A percentile compares a stretch with the other conserved stretches of the same genome.
Conservation (phyloP, 2,329 filamentous ascomycete species). For the Bipolaris cookei region DNA sequence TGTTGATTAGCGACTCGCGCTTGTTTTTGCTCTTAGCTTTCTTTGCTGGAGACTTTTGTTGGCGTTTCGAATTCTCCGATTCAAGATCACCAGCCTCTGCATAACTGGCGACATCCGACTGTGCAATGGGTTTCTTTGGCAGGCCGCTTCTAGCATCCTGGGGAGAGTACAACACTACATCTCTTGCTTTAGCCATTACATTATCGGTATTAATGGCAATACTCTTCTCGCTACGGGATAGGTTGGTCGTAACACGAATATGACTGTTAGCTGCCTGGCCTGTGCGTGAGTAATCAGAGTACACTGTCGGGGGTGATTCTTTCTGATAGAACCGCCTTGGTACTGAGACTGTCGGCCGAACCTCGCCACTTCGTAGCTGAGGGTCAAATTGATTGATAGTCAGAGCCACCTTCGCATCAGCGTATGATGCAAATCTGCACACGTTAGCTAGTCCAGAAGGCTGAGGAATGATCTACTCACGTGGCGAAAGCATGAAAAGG, state of each 20-base stretch:
- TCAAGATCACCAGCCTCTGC: slow-evolving; percentile 22
- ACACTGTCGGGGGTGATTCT: slow-evolving; percentile 2
- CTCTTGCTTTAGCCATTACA: neutral
- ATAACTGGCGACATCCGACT: slow-evolving; percentile 1
- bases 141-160: slow-evolving; percentile 48
- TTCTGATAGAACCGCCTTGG: slow-evolving; percentile 32
- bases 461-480: slow-evolving; percentile 16
- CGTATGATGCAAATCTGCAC: slow-evolving; percentile 21
- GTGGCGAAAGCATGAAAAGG: slow-evolving; percentile 28
- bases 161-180: slow-evolving; percentile 37
- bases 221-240: slow-evolving; percentile 3
- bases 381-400: slow-evolving; percentile 13
- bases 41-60: slow-evolving; percentile 19
- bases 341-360: slow-evolving; percentile 24
- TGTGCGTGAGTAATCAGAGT: slow-evolving; percentile 1
- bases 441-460: slow-evolving; percentile 11
- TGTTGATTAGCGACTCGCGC: neutral
- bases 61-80: slow-evolving; percentile 25
- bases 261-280: slow-evolving; percentile 4
- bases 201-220: neutral
- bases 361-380: slow-evolving; percentile 16
- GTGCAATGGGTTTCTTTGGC: slow-evolving; percentile 18
- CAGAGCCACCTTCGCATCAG: slow-evolving; percentile 25
- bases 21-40: slow-evolving; percentile 6
- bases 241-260: slow-evolving; percentile 1